Evolutionary conservation across 768 basidiomycete genomes (phyloP), one percentile per base, ranked within the genome.

Genomic region (Trametes cingulata): DNA sequence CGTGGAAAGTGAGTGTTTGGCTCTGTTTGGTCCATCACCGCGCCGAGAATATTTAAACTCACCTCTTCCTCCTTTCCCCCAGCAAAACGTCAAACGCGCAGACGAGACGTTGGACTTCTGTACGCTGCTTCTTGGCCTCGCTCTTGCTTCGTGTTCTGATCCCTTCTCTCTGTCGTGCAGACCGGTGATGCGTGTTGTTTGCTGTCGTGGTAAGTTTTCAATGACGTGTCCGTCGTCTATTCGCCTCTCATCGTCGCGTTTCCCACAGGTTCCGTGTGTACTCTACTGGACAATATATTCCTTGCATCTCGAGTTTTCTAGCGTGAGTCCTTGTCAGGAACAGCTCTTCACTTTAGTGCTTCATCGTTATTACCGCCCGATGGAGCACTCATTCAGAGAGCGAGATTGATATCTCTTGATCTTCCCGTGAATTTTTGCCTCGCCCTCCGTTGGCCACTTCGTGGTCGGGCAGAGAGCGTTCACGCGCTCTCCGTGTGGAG

Each of bases 71-170:
- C 55, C 43, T 49, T 39, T 52, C 59, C 65, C 73, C 58, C 79
- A 97, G 95, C 90, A 94, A 90, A 91, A 88, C 35, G 93, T 98
- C 85, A 98, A 98, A 81, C 85, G 91, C 68, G 84, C 85, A 41
- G 93, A 98, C 78, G 96, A 98, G 70, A 98, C 94, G 27, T 91
- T 91, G 76, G 96, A 97, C 64, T 99, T 99, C 75, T 99, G 95
- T 90, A 68, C 65, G 80, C 73, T 15, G 36, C 51, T 40, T 41
- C 46, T 20, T 25, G 40, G n/a, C 42, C 22, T 29, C 8, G 22
- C 29, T 35, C 39, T 36, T 52, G 8, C 15, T 52, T 42, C 15
- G 14, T 35, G 39, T 24, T 46, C 27, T 46, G 50, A 22, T 6
- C 4, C 14, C 19, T 47, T 41, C 13, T 19, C 61, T 64, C 22